Evolutionary conservation across 208 protist species (phyloP).

Genomic region (Trypanosoma scelopori): DNA sequence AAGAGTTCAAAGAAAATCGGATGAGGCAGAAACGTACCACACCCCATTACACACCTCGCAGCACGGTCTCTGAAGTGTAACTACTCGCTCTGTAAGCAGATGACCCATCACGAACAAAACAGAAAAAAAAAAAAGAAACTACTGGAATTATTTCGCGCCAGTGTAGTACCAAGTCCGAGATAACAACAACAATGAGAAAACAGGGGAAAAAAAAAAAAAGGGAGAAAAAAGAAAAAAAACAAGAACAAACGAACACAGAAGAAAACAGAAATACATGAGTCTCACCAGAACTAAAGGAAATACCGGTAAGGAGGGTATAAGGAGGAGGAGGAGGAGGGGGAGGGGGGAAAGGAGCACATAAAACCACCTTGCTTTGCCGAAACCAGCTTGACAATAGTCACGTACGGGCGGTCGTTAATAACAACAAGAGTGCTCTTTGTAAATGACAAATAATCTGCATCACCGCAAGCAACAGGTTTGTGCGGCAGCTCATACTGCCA

Average conservation of each 20-base stretch:
- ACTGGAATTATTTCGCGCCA: no score
- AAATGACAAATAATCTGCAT: neutral
- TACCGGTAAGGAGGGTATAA: neutral
- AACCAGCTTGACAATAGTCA: neutral
- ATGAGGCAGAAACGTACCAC: neutral
- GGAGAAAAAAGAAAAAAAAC: constrained; percentile 12
- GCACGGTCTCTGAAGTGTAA: no score
- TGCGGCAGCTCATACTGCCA: neutral
- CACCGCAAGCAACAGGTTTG: neutral
- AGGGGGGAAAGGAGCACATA: neutral
- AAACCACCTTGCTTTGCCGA: neutral
- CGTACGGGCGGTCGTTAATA: neutral
- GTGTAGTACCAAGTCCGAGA: no score
- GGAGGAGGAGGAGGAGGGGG: no score
- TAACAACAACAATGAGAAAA: neutral
- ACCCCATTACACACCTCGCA: no score
- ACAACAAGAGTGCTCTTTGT: neutral
- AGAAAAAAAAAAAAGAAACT: no score
- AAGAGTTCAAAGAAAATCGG: neutral
- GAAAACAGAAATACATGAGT: neutral
- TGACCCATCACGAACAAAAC: no score
- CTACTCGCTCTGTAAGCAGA: no score
- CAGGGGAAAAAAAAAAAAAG: neutral
- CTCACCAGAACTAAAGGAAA: constrained; percentile 7
- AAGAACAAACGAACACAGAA: constrained; percentile 15